These are phyloP conservation scores for Hericium erinaceus DNA, from an alignment of 768 basidiomycete species.

Conservation along the genomic window DNA sequence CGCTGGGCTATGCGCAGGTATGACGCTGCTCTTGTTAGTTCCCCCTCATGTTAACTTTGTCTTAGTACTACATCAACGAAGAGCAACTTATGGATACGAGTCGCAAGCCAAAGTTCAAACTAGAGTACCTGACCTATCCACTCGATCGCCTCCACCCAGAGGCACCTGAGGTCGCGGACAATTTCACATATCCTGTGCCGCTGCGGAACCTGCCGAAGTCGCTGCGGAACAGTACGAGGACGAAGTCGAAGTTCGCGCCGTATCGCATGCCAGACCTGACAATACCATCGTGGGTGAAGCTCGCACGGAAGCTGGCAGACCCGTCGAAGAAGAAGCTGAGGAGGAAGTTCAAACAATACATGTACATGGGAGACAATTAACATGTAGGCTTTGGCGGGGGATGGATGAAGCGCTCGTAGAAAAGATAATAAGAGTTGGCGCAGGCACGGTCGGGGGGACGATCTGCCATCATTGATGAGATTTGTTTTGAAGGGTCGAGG, in stretches of 20 bases:
- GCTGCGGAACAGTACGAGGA: slow-evolving; percentile 32
- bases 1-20: slow-evolving; percentile 84
- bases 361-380: slow-evolving; percentile 62
- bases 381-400: slow-evolving; percentile 20
- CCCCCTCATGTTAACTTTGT: slow-evolving; percentile 3
- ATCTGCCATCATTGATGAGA: slow-evolving; percentile 1
- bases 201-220: slow-evolving; percentile 41
- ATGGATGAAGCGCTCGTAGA: slow-evolving; percentile 1
- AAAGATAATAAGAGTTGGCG: slow-evolving; percentile 2
- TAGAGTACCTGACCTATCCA: slow-evolving; percentile 72
- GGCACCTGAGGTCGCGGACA: slow-evolving; percentile 16
- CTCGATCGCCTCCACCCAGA: slow-evolving; percentile 32
- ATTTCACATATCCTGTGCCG: slow-evolving; percentile 44
- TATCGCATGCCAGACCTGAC: slow-evolving; percentile 74
- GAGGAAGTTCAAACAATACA: slow-evolving; percentile 56
- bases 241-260: slow-evolving; percentile 49
- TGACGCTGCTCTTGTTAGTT: slow-evolving; percentile 10
- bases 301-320: slow-evolving; percentile 55
- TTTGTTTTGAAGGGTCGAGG: too few species aligned
- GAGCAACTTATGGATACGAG: slow-evolving; percentile 35
- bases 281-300: slow-evolving; percentile 59
- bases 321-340: slow-evolving; percentile 44
- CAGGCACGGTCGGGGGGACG: not conserved
- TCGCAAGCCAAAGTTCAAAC: slow-evolving; percentile 49
- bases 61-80: slow-evolving; percentile 59